Base-by-base conservation (phyloP, 805 yeast species). In the Yamadazyma phyllophila region DNA sequence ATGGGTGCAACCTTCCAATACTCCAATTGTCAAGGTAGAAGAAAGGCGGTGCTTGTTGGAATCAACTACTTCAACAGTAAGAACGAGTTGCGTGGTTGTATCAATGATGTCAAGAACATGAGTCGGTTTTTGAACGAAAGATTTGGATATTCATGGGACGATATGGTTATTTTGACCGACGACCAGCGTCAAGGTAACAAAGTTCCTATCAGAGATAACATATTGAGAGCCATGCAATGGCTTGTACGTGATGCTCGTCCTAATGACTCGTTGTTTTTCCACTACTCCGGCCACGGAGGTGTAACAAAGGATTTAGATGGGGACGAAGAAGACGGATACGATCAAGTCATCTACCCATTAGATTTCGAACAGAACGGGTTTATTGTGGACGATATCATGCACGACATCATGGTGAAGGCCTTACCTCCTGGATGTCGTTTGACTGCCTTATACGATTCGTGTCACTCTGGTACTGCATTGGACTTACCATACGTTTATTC, bases 211-310 rank as follows among this genome's bases (percentile, higher is more conserved):
- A 56, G 55, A 39, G 65, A 57, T n/a, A 67, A 67, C 49, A 60
- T 67, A 20, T 43, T 62, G 26, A 52, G 71, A 27, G 73, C 67
- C n/a, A 67, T 67, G 71, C 63, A 63, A 48, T 67, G 73, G 73
- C 51, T 67, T 36, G 69, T 65, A 12, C 57, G 54, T 42, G 70
- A 64, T 39, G 73, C 73, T 12, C 50, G 61, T 30, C 73, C 73
- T 7, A 63, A 66, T 49, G 71, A 66, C 43, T 67, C 73, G 33
- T 58, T 67, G 40, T 66, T 67, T 33, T 67, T 67, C 58, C 72
- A 67, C 48, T 67, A 65, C 43, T 60, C 66, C 7, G 73, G 73
- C n/a, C 73, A 67, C 50, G 73, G 73, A 13, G 73, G 72, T 32
- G 53, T 55, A 11, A 66, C 71, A 7, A 55, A 59, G 39, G 72